Evolutionary conservation across 1,284 basidiomycete species (phyloP), one percentile per base, ranked within the genome.

Genomic region (Golubevia sp.): DNA sequence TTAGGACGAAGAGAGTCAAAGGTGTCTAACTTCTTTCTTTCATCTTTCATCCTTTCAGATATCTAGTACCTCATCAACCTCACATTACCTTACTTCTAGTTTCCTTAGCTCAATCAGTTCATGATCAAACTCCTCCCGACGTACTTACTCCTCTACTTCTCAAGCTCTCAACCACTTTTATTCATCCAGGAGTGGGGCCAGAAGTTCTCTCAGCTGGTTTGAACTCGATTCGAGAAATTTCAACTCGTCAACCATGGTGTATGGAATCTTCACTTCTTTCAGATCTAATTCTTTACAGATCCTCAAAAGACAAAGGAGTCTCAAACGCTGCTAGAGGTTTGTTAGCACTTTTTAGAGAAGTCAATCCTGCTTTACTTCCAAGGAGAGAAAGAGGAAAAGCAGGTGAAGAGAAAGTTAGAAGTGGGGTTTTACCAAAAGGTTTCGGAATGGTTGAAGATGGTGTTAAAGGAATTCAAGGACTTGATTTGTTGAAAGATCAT

Each of bases 131-230:
- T 0, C 96, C 95, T 1, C 96, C 97, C 0, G 95, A 98, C 80
- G 92, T 90, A 2, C 87, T 99, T 13, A 90, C 90, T 1, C 96
- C 97, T 2, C 91, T 96, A 51, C 87, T 99, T 56, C 89, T 89
- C 63, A 99, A 99, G 85, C 86, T 99, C 59, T 93, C 95, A 0
- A 90, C 92, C 75, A 94, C 97, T 79, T 99, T 99, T 75, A 92
- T 99, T 2, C 96, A 99, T 84, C 96, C 96, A 0, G 97, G 97
- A 66, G 97, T 99, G 2, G 93, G 93, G 2, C 88, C 90, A 67
- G 95, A 99, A 84, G 94, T 99, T 74, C 92, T 98, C 62, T 91
- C 95, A 0, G 97, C 96, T 0, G 97, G 97, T 44, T 86, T 99
- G 76, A 99, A 99, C 82, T 89, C 93, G 21, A 93, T 99, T 54